Evolutionary conservation across 2,329 filamentous ascomycete species (phyloP).

Genomic region (Diaporthe citriasiana): DNA sequence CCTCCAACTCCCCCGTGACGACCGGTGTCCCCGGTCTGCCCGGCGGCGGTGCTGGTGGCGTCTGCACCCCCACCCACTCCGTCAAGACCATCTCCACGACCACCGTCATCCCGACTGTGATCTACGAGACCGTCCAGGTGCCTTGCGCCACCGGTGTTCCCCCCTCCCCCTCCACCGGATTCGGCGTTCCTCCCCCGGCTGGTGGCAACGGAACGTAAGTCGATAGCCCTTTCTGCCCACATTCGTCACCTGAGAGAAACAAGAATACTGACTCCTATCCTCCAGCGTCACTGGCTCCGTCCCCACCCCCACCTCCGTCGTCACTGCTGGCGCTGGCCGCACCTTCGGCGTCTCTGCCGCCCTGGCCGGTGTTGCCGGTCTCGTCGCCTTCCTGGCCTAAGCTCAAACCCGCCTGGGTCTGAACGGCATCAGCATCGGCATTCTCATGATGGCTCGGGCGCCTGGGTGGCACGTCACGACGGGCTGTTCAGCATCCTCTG

Average conservation of each 20-base stretch:
- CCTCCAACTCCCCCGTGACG: slow-evolving; percentile 41
- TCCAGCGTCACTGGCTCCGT: slow-evolving; percentile 51
- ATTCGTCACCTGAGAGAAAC: background rate
- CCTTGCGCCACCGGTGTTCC: slow-evolving; percentile 56
- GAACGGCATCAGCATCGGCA: slow-evolving; percentile 52
- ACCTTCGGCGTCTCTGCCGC: slow-evolving; percentile 67
- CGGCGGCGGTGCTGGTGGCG: slow-evolving; percentile 47
- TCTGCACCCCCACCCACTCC: slow-evolving; percentile 54
- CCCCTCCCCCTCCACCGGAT: slow-evolving; percentile 45
- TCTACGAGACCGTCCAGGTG: slow-evolving; percentile 63
- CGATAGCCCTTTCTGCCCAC: background rate
- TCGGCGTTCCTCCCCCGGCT: slow-evolving; percentile 44
- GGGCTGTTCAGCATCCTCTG: slow-evolving; percentile 24
- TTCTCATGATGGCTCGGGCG: slow-evolving; percentile 52
- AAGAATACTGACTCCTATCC: slow-evolving; percentile 43
- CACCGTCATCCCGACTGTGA: slow-evolving; percentile 68
- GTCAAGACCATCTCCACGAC: slow-evolving; percentile 70
- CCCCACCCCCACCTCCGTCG: slow-evolving; percentile 51
- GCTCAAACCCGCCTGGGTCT: background rate
- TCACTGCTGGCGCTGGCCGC: slow-evolving; percentile 65
- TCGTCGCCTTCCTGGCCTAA: slow-evolving; percentile 70
- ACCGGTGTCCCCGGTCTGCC: slow-evolving; percentile 42
- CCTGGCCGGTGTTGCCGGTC: slow-evolving; percentile 68
- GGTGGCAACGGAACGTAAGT: slow-evolving; percentile 52
- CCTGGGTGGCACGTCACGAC: slow-evolving; percentile 42